Conservation (phyloP, 805 yeast genomes). For the Wickerhamomyces chambardii region DNA sequence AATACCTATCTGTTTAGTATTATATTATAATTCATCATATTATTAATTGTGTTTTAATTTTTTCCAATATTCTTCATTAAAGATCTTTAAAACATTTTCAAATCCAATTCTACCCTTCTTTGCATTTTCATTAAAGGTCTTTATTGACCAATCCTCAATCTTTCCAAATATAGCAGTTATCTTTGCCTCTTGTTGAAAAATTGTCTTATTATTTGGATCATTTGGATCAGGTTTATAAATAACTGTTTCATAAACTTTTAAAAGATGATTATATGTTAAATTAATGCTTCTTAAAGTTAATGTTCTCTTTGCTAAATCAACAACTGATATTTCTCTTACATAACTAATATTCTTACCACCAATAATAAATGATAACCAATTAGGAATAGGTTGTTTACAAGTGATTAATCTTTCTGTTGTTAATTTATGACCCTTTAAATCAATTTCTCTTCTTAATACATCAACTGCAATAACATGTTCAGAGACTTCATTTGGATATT, state of each 20-base stretch:
- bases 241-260: constrained; percentile 85
- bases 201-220: constrained; percentile 42
- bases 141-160: constrained; percentile 88
- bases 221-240: constrained; percentile 59
- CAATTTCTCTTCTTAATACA: constrained; percentile 65
- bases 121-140: constrained; percentile 86
- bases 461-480: constrained; percentile 94
- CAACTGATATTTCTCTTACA: constrained; percentile 84
- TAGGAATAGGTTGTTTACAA: constrained; percentile 79
- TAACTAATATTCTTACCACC: constrained; percentile 70
- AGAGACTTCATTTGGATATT: constrained; percentile 91
- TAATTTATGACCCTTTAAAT: constrained; percentile 40
- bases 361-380: constrained; percentile 64
- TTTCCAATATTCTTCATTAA: constrained; percentile 28
- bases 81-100: constrained; percentile 60
- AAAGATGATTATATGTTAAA: constrained; percentile 66
- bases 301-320: constrained; percentile 56
- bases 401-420: constrained; percentile 84
- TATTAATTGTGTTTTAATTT: constrained; percentile 4
- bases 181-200: constrained; percentile 76
- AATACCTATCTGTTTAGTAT: too few species aligned
- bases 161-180: constrained; percentile 85
- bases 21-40: too few species aligned
- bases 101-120: constrained; percentile 74
- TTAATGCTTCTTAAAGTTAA: constrained; percentile 80